These are phyloP conservation scores for Podospora fimiseda DNA, from an alignment of 495 filamentous ascomycete genomes.

Conservation along the genomic window DNA sequence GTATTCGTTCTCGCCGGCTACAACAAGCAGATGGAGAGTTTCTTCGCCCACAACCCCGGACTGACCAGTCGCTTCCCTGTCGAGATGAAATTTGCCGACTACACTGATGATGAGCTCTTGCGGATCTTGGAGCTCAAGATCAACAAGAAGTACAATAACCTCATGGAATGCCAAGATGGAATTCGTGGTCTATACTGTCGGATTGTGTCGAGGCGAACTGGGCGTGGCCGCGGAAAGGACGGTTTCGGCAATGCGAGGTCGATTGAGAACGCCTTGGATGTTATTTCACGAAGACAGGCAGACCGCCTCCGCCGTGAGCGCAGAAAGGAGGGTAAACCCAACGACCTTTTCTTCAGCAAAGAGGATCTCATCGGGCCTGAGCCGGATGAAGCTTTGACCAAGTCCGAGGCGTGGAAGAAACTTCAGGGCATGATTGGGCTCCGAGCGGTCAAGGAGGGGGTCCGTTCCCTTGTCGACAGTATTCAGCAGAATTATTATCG, in stretches of 20 bases:
- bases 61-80: slow-evolving; percentile 66
- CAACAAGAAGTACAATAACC: slow-evolving; percentile 37
- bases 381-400: slow-evolving; percentile 45
- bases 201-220: slow-evolving; percentile 57
- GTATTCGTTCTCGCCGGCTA: slow-evolving; percentile 77
- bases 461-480: slow-evolving; percentile 50
- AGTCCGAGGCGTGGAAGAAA: slow-evolving; percentile 50
- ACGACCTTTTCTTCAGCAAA: slow-evolving; percentile 49
- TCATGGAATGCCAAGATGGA: slow-evolving; percentile 57
- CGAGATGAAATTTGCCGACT: slow-evolving; percentile 61
- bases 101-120: slow-evolving; percentile 58
- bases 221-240: slow-evolving; percentile 52
- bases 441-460: slow-evolving; percentile 53
- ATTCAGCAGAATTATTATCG: slow-evolving; percentile 56
- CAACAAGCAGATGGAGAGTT: slow-evolving; percentile 69
- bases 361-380: slow-evolving; percentile 64
- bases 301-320: slow-evolving; percentile 41
- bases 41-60: slow-evolving; percentile 74
- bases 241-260: slow-evolving; percentile 71
- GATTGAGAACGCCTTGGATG: slow-evolving; percentile 53
- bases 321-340: slow-evolving; percentile 21
- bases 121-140: slow-evolving; percentile 50
- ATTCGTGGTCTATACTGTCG: slow-evolving; percentile 57
- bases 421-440: slow-evolving; percentile 58
- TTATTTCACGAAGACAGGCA: slow-evolving; percentile 53